Evolutionary conservation across 805 yeast genomes (phyloP), one percentile per base, ranked within the genome.

Genomic region (Saturnispora besseyi): DNA sequence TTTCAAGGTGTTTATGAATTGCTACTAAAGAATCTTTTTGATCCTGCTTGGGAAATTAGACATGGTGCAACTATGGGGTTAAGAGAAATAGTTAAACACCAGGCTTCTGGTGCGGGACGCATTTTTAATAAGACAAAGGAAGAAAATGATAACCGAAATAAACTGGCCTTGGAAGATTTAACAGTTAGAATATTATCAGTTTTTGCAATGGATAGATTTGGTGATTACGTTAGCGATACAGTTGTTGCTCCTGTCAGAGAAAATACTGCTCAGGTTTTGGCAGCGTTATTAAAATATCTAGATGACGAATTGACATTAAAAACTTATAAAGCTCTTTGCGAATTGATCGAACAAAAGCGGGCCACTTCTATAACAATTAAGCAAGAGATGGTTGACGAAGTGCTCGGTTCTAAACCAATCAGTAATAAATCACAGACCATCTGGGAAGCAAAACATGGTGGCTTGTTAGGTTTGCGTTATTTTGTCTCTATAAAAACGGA

Each of bases 361-460:
- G 22, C 15, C 13, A 33, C 21, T 4, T 13, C 31, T 9, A 72
- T 75, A 41, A 59, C 69, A 4, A 46, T 49, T 10, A 32, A 28
- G 26, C 36, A 36, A 13, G 47, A 45, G 26, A 71, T 1, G 64
- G 24, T 45, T n/a, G 26, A 41, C 22, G 30, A 33, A 26, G 18
- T 18, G 7, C n/a, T 24, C n/a, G 45, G 22, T 5, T 12, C 32
- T 5, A 40, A 47, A 9, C 29, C 34, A 26, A 18, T 3, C 5
- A 30, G 71, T 11, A 69, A 74, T 41, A 61, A 69, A 15, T 79
- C 84, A 3, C 30, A 21, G 10, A 48, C 50, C 3, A 76, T 89
- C 49, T 93, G 99, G 99, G 97, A 95, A 63, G 98, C 96, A 3
- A 86, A 93, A 52, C 99, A 93, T 71, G 99, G 98, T 57, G 99